These are phyloP conservation scores for Leucocoprinus leucothites DNA, from an alignment of 768 basidiomycete genomes.

Conservation along the genomic window DNA sequence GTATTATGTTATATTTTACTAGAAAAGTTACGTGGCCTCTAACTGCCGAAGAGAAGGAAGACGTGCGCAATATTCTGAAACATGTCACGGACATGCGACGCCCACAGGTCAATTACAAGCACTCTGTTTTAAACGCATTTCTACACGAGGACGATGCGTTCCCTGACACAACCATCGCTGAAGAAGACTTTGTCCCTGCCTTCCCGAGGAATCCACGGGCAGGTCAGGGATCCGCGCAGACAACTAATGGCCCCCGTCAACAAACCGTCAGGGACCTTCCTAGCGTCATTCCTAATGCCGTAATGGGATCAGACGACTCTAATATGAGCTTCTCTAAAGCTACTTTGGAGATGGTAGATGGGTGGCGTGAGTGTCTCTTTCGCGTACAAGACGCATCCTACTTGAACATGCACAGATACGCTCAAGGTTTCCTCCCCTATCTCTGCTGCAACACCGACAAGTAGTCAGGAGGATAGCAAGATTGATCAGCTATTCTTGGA, in stretches of 20 bases:
- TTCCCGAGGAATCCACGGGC: constrained; percentile 37
- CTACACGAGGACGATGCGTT: constrained; percentile 13
- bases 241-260: background rate
- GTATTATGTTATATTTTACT: background rate
- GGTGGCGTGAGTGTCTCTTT: constrained; percentile 51
- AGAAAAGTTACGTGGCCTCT: constrained; percentile 7
- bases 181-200: constrained; percentile 29
- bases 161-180: constrained; percentile 1
- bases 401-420: background rate
- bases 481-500: constrained; percentile 50
- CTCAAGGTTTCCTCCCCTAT: constrained; percentile 8
- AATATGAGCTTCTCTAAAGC: constrained; percentile 42
- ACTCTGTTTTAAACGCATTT: constrained; percentile 22
- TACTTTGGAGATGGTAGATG: constrained; percentile 58
- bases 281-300: constrained; percentile 7
- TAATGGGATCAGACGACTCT: constrained; percentile 24
- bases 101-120: constrained; percentile 17
- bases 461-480: constrained; percentile 42
- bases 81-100: constrained; percentile 4
- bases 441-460: constrained; percentile 20
- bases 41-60: constrained; percentile 1
- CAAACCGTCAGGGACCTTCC: constrained; percentile 12
- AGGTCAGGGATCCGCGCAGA: constrained; percentile 13
- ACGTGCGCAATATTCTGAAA: background rate
- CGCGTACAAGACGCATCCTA: background rate